phyloP scores from a whole-genome alignment of 106 monocot species.

The Triglochin maritima region DNA sequence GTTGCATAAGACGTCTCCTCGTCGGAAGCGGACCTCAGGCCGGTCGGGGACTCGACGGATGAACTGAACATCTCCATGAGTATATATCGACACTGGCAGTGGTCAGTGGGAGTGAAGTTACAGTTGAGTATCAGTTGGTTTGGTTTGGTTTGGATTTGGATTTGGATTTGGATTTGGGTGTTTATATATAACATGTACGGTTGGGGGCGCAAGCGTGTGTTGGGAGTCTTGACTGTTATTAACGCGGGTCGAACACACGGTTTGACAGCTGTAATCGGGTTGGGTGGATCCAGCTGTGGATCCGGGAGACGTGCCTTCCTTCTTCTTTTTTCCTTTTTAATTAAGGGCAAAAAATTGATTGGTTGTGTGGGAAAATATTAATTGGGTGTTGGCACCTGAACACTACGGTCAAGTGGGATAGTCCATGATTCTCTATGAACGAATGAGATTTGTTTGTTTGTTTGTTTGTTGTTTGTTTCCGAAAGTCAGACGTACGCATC shows the following conservation, averaged over 20 bases:
- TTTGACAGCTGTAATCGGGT: background rate
- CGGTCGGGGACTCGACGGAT: slow-evolving; percentile 9
- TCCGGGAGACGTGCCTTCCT: background rate
- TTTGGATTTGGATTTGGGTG: background rate
- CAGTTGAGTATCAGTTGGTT: background rate
- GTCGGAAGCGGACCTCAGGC: slow-evolving; percentile 7
- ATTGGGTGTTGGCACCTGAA: no score
- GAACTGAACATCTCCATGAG: no score
- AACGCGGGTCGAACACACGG: slow-evolving; percentile 4
- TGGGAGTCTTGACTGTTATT: background rate
- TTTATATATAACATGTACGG: slow-evolving; percentile 3
- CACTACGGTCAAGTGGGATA: no score
- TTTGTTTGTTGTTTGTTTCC: no score
- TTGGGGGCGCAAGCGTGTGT: background rate
- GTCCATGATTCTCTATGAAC: no score
- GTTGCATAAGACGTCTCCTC: slow-evolving; percentile 40
- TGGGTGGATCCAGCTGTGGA: slow-evolving; percentile 2
- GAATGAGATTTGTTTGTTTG: no score
- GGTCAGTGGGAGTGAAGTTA: background rate
- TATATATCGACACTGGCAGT: slow-evolving; percentile 4
- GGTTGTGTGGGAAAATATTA: no score
- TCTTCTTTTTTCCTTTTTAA: background rate
- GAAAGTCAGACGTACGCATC: no score
- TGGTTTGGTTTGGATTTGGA: slow-evolving; percentile 1
- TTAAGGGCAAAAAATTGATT: no score